Conservation (phyloP, 1,139 yeast genomes). For the Scheffersomyces illinoinensis region DNA sequence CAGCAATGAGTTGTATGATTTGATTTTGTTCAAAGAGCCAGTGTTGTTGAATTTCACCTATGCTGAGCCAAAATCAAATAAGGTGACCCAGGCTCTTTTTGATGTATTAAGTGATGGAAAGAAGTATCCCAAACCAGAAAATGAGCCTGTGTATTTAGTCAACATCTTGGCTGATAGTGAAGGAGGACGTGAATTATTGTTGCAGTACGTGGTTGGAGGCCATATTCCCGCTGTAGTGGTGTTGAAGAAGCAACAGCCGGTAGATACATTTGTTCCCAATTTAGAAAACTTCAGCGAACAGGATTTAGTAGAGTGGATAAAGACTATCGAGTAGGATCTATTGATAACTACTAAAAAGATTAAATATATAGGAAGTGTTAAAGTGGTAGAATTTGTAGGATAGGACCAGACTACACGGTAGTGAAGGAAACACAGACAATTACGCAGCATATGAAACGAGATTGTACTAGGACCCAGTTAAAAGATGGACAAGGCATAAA, state of each 20-base stretch:
- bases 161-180: slow-evolving; percentile 70
- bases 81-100: slow-evolving; percentile 65
- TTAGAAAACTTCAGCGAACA: slow-evolving; percentile 50
- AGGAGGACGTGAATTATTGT: slow-evolving; percentile 59
- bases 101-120: slow-evolving; percentile 52
- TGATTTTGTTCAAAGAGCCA: slow-evolving; percentile 58
- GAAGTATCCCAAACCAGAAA: slow-evolving; percentile 37
- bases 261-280: slow-evolving; percentile 47
- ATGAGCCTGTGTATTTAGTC: slow-evolving; percentile 53
- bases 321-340: slow-evolving; percentile 11
- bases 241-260: slow-evolving; percentile 65
- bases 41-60: slow-evolving; percentile 71
- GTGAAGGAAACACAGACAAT: too few relatives aligned
- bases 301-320: slow-evolving; percentile 58
- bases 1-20: slow-evolving; percentile 55
- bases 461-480: too few relatives aligned
- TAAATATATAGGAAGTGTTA: not conserved
- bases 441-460: too few relatives aligned
- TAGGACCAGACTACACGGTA: too few relatives aligned
- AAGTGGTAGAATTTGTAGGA: not conserved
- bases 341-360: not conserved
- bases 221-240: slow-evolving; percentile 68
- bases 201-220: slow-evolving; percentile 54
- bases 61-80: slow-evolving; percentile 64
- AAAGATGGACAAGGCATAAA: too few relatives aligned